Evolutionary conservation across 345 rosid species (phyloP), one percentile per base, ranked within the genome.

Genomic region (Capsella bursapastoris): DNA sequence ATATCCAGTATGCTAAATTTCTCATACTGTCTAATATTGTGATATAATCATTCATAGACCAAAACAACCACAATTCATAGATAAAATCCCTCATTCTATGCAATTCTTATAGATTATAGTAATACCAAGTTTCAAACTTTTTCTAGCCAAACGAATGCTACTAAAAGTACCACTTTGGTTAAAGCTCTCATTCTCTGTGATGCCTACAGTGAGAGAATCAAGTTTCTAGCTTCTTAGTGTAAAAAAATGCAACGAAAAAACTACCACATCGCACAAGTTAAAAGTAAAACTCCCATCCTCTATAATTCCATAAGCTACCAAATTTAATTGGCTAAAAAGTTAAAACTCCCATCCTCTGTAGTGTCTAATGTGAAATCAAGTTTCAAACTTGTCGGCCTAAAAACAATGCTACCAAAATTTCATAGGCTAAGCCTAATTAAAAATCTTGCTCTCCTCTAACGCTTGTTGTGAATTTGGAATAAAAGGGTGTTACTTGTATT

Each of bases 401-500:
- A 5, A 29, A 44, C 40, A 37, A 1, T 44, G 16, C 15, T 13
- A 44, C 18, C 8, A 40, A 44, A 22, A 37, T 38, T 37, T 8
- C 10, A 8, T 8, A 37, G 40, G 41, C 11, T 5, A 38, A 67
- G 28, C 38, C 37, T 13, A 22, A 22, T 22, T 22, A 41, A 16
- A 28, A 55, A 13, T 41, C 32, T 6, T n/a, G 16, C 37, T 57
- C 31, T 10, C 62, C 62, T 40, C 5, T 16, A 68, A 40, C 7
- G 29, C 64, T 0, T 45, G 49, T 49, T 8, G 64, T 11, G n/a
- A 37, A 27, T 11, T 27, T 32, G 34, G 40, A 35, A 35, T 12
- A 15, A 35, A 35, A 12, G 13, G 7, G 64, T 0, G 2, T 69
- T 68, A 69, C 74, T 45, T 76, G 79, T 62, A 69, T 68, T 0